Percentiles rank a stretch among this genome's conserved stretches.
Evolutionary conservation across 2,329 filamentous ascomycete species (phyloP).

Genomic region (Neonectria faginata): DNA sequence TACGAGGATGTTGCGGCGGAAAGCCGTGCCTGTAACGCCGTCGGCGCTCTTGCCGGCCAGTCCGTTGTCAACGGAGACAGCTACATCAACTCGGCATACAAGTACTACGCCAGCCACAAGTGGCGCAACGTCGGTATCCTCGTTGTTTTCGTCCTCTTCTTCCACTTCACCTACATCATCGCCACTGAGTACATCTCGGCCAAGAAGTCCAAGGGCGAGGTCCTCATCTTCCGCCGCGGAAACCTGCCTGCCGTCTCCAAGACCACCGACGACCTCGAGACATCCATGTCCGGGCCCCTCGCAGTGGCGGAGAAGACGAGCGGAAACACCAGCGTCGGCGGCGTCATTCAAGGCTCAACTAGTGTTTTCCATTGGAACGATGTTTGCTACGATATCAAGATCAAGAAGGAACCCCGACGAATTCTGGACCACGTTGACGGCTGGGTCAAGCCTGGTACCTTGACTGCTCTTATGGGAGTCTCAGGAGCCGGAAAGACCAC

Average conservation of each 20-base stretch:
- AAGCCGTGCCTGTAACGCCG: constrained; percentile 59
- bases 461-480: constrained; percentile 75
- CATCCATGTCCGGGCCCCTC: constrained; percentile 34
- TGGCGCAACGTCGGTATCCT: constrained; percentile 71
- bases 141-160: constrained; percentile 62
- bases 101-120: constrained; percentile 60
- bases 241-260: constrained; percentile 35
- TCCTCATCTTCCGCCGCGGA: constrained; percentile 68
- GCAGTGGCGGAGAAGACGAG: constrained; percentile 36
- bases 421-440: constrained; percentile 79
- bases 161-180: constrained; percentile 61
- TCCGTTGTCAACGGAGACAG: constrained; percentile 58
- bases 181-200: constrained; percentile 61
- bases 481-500: constrained; percentile 71
- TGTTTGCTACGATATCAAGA: constrained; percentile 80
- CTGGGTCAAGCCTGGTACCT: constrained; percentile 79
- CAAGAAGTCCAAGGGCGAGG: constrained; percentile 70
- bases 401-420: constrained; percentile 71
- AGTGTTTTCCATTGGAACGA: constrained; percentile 76
- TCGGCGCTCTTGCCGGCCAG: constrained; percentile 61
- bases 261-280: constrained; percentile 39
- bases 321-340: constrained; percentile 13
- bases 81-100: constrained; percentile 61
- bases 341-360: constrained; percentile 43
- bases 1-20: constrained; percentile 44